Percentiles rank a stretch among this genome's conserved stretches.
Evolutionary conservation across 1,284 basidiomycete species (phyloP).

Genomic region (Microbotryomycetes sp.): DNA sequence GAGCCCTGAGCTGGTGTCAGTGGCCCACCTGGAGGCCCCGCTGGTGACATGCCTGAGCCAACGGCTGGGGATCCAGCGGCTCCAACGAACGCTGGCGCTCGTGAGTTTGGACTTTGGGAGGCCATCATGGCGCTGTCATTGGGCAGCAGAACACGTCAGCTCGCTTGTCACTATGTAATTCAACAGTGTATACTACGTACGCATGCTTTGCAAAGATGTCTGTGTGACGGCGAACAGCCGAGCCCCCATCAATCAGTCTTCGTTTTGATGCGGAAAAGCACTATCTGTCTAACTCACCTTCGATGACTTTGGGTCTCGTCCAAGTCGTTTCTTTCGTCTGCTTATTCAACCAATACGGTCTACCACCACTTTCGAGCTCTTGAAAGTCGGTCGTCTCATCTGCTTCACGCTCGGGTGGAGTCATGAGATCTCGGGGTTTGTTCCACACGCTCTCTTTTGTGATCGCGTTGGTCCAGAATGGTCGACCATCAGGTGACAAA

Average conservation of each 20-base stretch:
- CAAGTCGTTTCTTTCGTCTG: slow-evolving; percentile 82
- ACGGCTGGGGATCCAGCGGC: not conserved
- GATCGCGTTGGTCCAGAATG: slow-evolving; percentile 83
- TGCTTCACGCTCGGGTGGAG: slow-evolving; percentile 35
- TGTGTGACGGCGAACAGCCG: slow-evolving; percentile 12
- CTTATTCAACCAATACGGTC: slow-evolving; percentile 36
- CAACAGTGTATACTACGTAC: too few relatives aligned
- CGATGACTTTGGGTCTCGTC: slow-evolving; percentile 85
- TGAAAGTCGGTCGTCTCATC: slow-evolving; percentile 30
- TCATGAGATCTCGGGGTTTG: slow-evolving; percentile 39
- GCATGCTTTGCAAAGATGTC: slow-evolving; percentile 3
- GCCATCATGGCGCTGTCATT: not conserved
- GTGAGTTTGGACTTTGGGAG: not conserved
- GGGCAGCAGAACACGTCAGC: slow-evolving; percentile 1
- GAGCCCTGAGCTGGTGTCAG: slow-evolving; percentile 25
- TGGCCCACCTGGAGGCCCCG: not conserved
- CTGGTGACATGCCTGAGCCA: not conserved
- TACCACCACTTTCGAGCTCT: slow-evolving; percentile 35
- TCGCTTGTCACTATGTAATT: too few relatives aligned
- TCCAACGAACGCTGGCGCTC: not conserved
- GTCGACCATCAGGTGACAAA: slow-evolving; percentile 67
- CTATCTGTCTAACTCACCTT: too few relatives aligned
- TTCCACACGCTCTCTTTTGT: slow-evolving; percentile 29
- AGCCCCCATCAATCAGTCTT: slow-evolving; percentile 16
- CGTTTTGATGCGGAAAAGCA: slow-evolving; percentile 3